phyloP scores from a whole-genome alignment of 208 protist species.

The Leishmania amazonensis region DNA sequence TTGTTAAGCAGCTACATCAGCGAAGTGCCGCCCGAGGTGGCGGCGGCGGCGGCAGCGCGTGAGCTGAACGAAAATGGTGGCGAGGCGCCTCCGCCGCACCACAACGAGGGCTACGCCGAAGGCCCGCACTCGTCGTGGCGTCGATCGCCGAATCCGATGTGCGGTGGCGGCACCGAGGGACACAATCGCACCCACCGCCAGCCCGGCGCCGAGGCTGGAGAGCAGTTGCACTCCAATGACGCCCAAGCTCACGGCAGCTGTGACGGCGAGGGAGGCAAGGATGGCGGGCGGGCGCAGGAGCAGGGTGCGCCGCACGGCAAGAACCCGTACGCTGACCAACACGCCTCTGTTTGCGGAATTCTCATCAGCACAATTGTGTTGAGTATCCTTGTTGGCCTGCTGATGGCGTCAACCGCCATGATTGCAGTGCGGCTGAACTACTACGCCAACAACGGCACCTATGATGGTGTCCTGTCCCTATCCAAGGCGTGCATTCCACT shows the following conservation, averaged over 20 bases:
- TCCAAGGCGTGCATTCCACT: conserved; percentile 51
- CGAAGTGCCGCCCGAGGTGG: conserved; percentile 24
- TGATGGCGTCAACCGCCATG: conserved; percentile 53
- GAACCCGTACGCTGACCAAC: conserved; percentile 20
- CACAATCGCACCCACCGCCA: not conserved
- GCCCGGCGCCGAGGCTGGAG: not conserved
- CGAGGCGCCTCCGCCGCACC: conserved; percentile 1
- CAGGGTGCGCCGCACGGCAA: not conserved
- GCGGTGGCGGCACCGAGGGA: not conserved
- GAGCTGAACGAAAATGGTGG: conserved; percentile 19
- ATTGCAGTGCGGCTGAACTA: conserved; percentile 66
- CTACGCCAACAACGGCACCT: conserved; percentile 27
- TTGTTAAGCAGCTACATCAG: conserved; percentile 23
- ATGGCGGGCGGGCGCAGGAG: not conserved
- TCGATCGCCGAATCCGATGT: conserved; percentile 18
- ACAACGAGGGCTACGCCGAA: not conserved
- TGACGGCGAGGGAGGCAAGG: not conserved
- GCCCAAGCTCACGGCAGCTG: conserved; percentile 2
- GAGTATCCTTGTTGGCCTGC: conserved; percentile 32
- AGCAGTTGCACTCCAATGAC: conserved; percentile 3
- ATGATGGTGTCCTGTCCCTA: conserved; percentile 37
- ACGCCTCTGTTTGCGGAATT: conserved; percentile 15
- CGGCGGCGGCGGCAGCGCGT: conserved; percentile 4
- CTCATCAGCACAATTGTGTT: conserved; percentile 10
- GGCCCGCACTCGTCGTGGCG: not conserved